Evolutionary conservation across 2,329 filamentous ascomycete species (phyloP).

Genomic region (Fonsecaea multimorphosa): DNA sequence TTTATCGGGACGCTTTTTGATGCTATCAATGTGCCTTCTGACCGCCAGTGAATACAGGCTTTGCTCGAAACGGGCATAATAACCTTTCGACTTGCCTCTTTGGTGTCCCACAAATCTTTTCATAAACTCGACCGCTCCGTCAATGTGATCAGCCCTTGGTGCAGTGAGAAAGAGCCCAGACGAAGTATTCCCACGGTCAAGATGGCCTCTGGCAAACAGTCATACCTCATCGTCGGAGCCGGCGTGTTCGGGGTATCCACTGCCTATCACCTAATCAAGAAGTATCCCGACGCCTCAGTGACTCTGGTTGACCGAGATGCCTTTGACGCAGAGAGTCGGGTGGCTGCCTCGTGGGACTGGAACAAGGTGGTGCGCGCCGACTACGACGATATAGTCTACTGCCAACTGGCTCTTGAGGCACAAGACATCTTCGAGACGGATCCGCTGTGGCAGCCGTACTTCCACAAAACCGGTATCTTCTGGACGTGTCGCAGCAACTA

Average conservation of each 20-base stretch:
- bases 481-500: slow-evolving; percentile 56
- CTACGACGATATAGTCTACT: slow-evolving; percentile 42
- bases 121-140: not conserved
- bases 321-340: slow-evolving; percentile 46
- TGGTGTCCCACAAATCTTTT: slow-evolving; percentile 1
- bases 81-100: slow-evolving; percentile 1
- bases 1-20: not conserved
- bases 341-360: slow-evolving; percentile 41
- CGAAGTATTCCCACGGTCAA: not conserved
- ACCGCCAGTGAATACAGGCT: not conserved
- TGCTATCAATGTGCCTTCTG: not conserved
- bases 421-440: slow-evolving; percentile 45
- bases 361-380: slow-evolving; percentile 41
- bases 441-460: slow-evolving; percentile 52
- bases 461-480: slow-evolving; percentile 60
- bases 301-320: slow-evolving; percentile 52
- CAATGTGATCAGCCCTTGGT: not conserved
- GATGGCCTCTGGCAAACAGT: slow-evolving; percentile 17
- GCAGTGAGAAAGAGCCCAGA: not conserved
- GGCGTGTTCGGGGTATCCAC: slow-evolving; percentile 61
- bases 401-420: slow-evolving; percentile 43
- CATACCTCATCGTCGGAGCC: slow-evolving; percentile 54
- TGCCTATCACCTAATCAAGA: slow-evolving; percentile 58
- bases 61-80: slow-evolving; percentile 1
- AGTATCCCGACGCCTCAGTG: slow-evolving; percentile 55